Base-by-base conservation (phyloP, 1,284 basidiomycete species). In the Rhodotorula glutinis region DNA sequence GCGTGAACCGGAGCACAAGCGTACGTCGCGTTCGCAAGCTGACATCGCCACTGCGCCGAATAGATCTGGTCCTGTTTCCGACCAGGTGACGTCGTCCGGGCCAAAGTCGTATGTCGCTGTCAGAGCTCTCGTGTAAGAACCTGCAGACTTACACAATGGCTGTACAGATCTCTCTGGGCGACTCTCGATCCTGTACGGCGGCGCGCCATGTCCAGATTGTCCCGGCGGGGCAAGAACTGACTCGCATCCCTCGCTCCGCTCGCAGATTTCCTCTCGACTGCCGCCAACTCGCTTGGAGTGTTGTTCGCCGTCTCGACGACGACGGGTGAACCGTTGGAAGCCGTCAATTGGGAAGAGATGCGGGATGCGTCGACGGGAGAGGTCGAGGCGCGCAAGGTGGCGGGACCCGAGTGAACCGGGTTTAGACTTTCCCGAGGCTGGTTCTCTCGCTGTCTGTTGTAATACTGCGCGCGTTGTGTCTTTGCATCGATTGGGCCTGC, bases 51-150 rank as follows among this genome's bases (percentile, higher is more conserved):
- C n/a, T n/a, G n/a, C 91, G 75, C 14, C 8, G 95, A 81, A 90
- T 88, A 91, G 79, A 90, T 98, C 73, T 87, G 87, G 43, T 91
- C 96, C 74, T 97, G 92, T 77, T 98, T 98, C 80, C 85, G 96
- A 51, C 90, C 94, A 1, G 94, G 96, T 7, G 95, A 99, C 79
- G 90, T 98, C 61, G 90, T 99, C 38, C 87, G 90, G 73, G 94
- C 93, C 9, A 81, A 89, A 51, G 93, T 98, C 74, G 93, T 96
- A 78, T 79, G 90, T 85, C 25, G 33, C 25, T 16, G 2, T 40
- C 47, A 5, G 9, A 25, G 44, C 43, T 29, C 55, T 53, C 19
- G 21, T 25, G 10, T 9, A 1, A 21, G 4, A 23, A 29, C 23
- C 8, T 1, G 10, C 3, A 1, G 10, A 46, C 49, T 41, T 23